Evolutionary conservation across 495 filamentous ascomycete species (phyloP), one percentile per base, ranked within the genome.

Genomic region (Lasiosphaeria miniovina): DNA sequence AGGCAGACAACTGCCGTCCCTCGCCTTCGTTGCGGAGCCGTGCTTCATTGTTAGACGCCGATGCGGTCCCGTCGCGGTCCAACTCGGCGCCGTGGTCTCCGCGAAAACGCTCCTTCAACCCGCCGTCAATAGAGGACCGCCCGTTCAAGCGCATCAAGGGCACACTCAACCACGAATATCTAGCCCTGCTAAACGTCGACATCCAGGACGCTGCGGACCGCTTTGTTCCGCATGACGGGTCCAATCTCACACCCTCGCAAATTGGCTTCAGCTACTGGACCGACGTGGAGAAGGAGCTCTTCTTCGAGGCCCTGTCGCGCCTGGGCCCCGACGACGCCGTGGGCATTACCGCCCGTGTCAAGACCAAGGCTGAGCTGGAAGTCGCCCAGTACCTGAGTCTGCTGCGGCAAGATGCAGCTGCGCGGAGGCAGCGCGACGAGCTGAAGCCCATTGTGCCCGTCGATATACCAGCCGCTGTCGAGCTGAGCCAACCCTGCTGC

Each of bases 331-430:
- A 86, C 64, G 75, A 88, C 53, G 61, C 86, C 8, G 62, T 65
- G 6, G 82, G 76, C 6, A 87, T 97, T 54, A 80, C 91, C 0
- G 61, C 70, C 8, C 76, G 80, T 0, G 80, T 98, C 50, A 76
- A 77, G 0, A 86, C 86, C 2, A 98, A 98, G 63, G 86, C 82
- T 52, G 79, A 84, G 55, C 67, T 90, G 5, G 91, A 98, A 67
- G 85, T 94, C 6, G 77, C 78, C 15, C 81, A 86, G 53, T 92
- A 90, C 61, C 63, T 94, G 8, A 58, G 72, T 14, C 67, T 88
- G 3, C 78, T 97, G 0, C 77, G 84, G 3, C 73, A 81, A 43
- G 78, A 60, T 0, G 55, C 59, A 0, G 50, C 52, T n/a, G 40
- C 31, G 51, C 17, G 36, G 31, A 45, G 35, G 17, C 14, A 46